A percentile compares a stretch with the other conserved stretches of the same genome.
Evolutionary conservation across 108 stramenopile species (phyloP).

Genomic region (Cylindrotheca fusiformis): DNA sequence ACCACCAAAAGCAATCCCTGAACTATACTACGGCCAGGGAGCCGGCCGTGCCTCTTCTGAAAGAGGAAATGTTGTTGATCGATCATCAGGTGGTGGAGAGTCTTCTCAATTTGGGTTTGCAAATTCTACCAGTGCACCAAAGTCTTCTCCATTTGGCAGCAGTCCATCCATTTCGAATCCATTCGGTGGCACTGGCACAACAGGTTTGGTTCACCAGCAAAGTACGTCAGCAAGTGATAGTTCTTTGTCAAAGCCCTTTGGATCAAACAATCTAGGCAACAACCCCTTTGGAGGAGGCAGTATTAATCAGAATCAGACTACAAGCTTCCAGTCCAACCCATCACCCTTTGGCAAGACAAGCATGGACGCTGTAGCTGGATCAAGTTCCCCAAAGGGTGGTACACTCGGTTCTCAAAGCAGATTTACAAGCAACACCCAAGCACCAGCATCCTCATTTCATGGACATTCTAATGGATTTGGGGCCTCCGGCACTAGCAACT

Average conservation of each 20-base stretch:
- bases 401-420: too few species aligned
- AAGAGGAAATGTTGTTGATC: slow-evolving; percentile 8
- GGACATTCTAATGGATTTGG: too few species aligned
- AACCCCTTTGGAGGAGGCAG: slow-evolving; percentile 21
- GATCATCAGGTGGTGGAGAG: slow-evolving; percentile 42
- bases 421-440: too few species aligned
- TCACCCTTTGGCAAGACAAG: slow-evolving; percentile 24
- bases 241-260: too few species aligned
- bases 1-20: slow-evolving; percentile 60
- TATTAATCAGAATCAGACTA: too few species aligned
- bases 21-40: slow-evolving; percentile 42
- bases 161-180: neutral
- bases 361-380: too few species aligned
- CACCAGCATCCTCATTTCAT: too few species aligned
- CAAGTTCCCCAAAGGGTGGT: too few species aligned
- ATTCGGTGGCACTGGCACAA: slow-evolving; percentile 9
- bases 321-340: too few species aligned
- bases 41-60: neutral
- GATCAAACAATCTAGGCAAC: slow-evolving; percentile 13
- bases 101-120: slow-evolving; percentile 19
- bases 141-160: neutral
- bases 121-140: neutral
- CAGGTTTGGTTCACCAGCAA: too few species aligned
- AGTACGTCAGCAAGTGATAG: too few species aligned
- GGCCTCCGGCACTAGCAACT: too few species aligned